Evolutionary conservation across 2,329 filamentous ascomycete genomes (phyloP).

Genomic region (Aspergillus brunneoviolaceus): DNA sequence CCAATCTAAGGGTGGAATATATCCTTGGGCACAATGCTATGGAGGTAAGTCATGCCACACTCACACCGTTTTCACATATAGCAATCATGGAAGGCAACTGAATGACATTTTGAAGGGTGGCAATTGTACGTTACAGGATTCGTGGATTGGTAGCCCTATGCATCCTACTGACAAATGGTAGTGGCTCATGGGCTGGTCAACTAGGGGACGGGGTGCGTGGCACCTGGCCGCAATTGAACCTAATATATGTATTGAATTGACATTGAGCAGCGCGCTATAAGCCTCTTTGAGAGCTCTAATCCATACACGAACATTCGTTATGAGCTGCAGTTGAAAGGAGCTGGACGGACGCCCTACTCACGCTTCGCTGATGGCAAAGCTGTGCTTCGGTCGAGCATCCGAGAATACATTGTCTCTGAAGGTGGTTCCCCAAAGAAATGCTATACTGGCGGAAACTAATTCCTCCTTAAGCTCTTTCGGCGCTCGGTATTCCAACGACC

Average conservation of each 20-base stretch:
- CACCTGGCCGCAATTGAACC: neutral
- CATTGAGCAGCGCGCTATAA: constrained; percentile 68
- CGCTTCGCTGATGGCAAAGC: constrained; percentile 96
- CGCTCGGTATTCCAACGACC: constrained; percentile 81
- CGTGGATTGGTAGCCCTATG: neutral
- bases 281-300: constrained; percentile 85
- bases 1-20: constrained; percentile 72
- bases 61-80: constrained; percentile 2
- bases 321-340: constrained; percentile 92
- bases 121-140: constrained; percentile 46
- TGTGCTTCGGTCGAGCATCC: constrained; percentile 85
- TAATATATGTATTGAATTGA: constrained; percentile 3
- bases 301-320: constrained; percentile 69
- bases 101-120: constrained; percentile 40
- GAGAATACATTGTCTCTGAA: constrained; percentile 92
- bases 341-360: constrained; percentile 89
- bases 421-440: constrained; percentile 38
- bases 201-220: constrained; percentile 74
- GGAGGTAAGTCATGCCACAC: constrained; percentile 57
- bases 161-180: constrained; percentile 42
- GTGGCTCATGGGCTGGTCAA: constrained; percentile 90
- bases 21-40: constrained; percentile 98
- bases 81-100: neutral
- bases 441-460: neutral
- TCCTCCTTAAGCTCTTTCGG: constrained; percentile 60